Evolutionary conservation across 2,329 filamentous ascomycete genomes (phyloP), one percentile per base, ranked within the genome.

Genomic region (Aspergillus niger): DNA sequence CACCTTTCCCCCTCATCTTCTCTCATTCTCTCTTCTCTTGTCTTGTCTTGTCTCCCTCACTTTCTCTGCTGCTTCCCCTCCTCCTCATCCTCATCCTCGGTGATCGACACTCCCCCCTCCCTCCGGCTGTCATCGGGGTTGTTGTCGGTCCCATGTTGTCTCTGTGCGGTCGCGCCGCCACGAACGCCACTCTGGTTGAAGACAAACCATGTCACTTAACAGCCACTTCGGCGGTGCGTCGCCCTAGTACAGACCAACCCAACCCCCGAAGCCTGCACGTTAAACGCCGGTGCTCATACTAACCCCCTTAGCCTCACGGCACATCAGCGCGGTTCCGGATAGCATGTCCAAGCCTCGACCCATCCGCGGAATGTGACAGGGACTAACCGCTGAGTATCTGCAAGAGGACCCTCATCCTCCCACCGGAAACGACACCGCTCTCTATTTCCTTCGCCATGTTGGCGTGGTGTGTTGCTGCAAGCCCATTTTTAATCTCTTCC

Each of bases 291-390:
- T 28, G 47, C 17, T 8, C 8, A 28, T 50, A 26, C 47, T 32
- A 50, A 22, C 8, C 17, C 47, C 8, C 47, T 20, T 30, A 30
- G 47, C 4, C 47, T 50, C 26, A 10, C 24, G 15, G 26, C 17
- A 30, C 15, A 26, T 32, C 47, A 17, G 24, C 22, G 47, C 47
- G 15, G 47, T 32, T n/a, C n/a, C 28, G 47, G 47, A 32, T 28
- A 49, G 41, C 54, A 47, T 26, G 17, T 38, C 43, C 15, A 26
- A 28, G 17, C 38, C 43, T 49, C 20, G 11, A 20, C 44, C 41
- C 49, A 57, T 36, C 55, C 55, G 55, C 55, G 30, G 55, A 50
- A 57, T 57, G 30, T 49, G 44, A 57, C 43, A 50, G 26, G 15
- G 30, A 57, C 44, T 56, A 49, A 49, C 41, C 28, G 54, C 54